Conservation (phyloP, 495 filamentous ascomycete species). For the Xylaria grammica region DNA sequence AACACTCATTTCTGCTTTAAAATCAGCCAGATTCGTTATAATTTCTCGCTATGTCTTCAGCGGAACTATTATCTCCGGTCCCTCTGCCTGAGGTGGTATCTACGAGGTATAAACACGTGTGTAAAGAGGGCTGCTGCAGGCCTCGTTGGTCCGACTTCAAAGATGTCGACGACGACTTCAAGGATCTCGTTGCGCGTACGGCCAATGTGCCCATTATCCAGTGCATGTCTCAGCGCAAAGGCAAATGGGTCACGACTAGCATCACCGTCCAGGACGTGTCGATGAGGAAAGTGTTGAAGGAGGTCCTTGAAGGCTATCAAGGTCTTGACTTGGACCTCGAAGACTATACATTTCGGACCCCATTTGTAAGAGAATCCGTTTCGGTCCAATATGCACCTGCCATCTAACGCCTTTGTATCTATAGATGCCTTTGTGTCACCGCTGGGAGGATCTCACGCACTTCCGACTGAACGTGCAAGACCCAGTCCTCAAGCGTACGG, state of each 20-base stretch:
- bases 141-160: constrained; percentile 28
- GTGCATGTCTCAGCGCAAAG: constrained; percentile 7
- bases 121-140: constrained; percentile 15
- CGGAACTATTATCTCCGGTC: not conserved
- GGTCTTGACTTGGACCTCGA: constrained; percentile 58
- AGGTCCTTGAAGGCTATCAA: constrained; percentile 59
- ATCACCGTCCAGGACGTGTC: constrained; percentile 31
- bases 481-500: constrained; percentile 52
- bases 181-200: constrained; percentile 13
- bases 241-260: constrained; percentile 30
- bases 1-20: too few relatives aligned
- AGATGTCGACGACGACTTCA: constrained; percentile 19
- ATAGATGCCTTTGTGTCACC: constrained; percentile 59
- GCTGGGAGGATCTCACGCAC: constrained; percentile 57
- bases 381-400: too few relatives aligned
- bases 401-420: not conserved
- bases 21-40: too few relatives aligned
- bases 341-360: constrained; percentile 55
- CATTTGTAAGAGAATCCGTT: constrained; percentile 39
- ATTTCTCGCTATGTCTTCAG: too few relatives aligned
- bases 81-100: constrained; percentile 1
- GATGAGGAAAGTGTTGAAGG: constrained; percentile 47
- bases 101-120: constrained; percentile 22
- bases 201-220: constrained; percentile 31
- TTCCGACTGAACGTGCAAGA: constrained; percentile 37